Evolutionary conservation across 208 protist genomes (phyloP).

Genomic region (Angomonas deanei): DNA sequence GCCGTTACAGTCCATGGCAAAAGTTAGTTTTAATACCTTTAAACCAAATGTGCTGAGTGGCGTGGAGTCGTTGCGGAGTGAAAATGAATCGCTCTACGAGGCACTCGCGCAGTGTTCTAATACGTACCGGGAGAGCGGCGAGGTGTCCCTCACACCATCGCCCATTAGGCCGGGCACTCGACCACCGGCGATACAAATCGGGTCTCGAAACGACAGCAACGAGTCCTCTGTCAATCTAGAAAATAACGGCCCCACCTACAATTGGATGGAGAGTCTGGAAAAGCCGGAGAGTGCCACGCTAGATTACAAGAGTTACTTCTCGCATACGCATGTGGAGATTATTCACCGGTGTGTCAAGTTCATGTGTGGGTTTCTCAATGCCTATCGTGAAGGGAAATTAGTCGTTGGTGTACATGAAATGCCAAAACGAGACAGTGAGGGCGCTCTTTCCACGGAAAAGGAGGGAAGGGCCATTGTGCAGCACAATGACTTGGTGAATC

Average conservation of each 20-base stretch:
- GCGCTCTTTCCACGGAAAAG: conserved; percentile 23
- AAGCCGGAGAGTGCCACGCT: conserved; percentile 54
- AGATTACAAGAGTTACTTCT: conserved; percentile 78
- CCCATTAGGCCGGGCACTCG: no score
- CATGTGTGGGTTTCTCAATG: conserved; percentile 72
- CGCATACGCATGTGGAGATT: conserved; percentile 42
- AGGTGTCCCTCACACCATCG: background rate
- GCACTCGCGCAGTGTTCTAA: background rate
- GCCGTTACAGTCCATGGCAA: conserved; percentile 25
- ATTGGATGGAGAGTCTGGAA: conserved; percentile 45
- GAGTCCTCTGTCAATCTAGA: background rate
- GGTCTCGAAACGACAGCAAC: background rate
- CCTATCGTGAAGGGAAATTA: conserved; percentile 50
- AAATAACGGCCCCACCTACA: no score
- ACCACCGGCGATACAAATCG: no score
- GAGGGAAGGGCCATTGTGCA: conserved; percentile 31
- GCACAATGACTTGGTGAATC: conserved; percentile 60
- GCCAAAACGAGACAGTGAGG: conserved; percentile 20
- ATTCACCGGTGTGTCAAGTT: conserved; percentile 60
- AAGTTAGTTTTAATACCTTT: conserved; percentile 22
- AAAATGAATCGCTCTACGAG: background rate
- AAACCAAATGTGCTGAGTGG: background rate
- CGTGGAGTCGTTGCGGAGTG: background rate
- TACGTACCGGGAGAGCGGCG: background rate
- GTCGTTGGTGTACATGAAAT: conserved; percentile 67